Conservation (phyloP, 2,329 filamentous ascomycete genomes). For the Nothopassalora personata region DNA sequence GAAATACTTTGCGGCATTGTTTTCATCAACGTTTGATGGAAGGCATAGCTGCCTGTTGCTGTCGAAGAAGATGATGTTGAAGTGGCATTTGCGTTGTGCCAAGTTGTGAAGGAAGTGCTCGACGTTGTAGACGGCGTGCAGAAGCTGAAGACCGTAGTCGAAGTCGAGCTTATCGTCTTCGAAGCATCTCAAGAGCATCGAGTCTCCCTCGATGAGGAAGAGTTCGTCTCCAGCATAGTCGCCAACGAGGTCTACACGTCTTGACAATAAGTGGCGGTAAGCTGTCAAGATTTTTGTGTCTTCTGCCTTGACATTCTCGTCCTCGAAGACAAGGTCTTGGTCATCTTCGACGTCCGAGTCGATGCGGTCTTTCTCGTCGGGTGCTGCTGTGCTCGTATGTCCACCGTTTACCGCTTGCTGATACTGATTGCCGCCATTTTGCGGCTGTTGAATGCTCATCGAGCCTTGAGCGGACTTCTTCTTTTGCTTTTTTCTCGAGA, state of each 20-base stretch:
- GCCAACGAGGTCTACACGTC: slow-evolving; percentile 61
- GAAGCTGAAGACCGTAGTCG: slow-evolving; percentile 61
- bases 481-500: not conserved
- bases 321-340: slow-evolving; percentile 4
- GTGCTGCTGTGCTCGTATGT: not conserved
- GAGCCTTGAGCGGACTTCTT: not conserved
- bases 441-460: not conserved
- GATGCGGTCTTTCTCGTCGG: not conserved
- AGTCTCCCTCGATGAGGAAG: slow-evolving; percentile 69
- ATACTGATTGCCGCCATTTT: not conserved
- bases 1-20: slow-evolving; percentile 49
- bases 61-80: slow-evolving; percentile 66
- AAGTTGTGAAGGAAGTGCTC: slow-evolving; percentile 61
- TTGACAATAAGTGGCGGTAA: slow-evolving; percentile 42
- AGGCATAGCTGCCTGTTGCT: slow-evolving; percentile 52
- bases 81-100: slow-evolving; percentile 60
- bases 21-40: slow-evolving; percentile 38
- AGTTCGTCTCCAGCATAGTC: slow-evolving; percentile 70
- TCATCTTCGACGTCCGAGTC: slow-evolving; percentile 4
- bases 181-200: slow-evolving; percentile 61
- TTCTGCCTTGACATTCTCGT: slow-evolving; percentile 5
- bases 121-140: slow-evolving; percentile 65
- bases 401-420: not conserved
- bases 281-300: slow-evolving; percentile 10
- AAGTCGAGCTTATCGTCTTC: slow-evolving; percentile 61